Base-by-base conservation (phyloP, 176 grass and related monocot species). In the Themeda triandra region DNA sequence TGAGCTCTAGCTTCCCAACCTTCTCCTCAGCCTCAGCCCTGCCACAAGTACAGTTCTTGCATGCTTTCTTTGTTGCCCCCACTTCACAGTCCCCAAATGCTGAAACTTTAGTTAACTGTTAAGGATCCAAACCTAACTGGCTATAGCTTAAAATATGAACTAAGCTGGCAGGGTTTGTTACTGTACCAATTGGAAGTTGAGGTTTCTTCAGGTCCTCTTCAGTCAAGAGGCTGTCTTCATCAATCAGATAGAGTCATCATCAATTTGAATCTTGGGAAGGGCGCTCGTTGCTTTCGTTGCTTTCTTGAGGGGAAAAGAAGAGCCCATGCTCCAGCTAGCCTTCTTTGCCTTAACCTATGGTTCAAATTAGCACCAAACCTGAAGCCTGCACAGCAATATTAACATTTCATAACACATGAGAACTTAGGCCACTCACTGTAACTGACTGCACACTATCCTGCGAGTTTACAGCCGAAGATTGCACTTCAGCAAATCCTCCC, bases 201-300 rank as follows among this genome's bases (percentile, higher is more conserved):
- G 96, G 96, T 49, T 98, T 98, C 86, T 92, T 95, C 91, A 95
- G 75, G 66, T 98, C 96, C 9, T 98, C 96, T 49, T 98, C 93
- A 0, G 93, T 94, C 75, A 98, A 75, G 78, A 98, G 96, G 59
- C 89, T 94, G 32, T 98, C 96, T 91, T 98, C 91, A 30, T 98
- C 91, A 51, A 98, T 98, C 39, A 98, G 81, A 36, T 97, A 39
- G 92, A 71, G 21, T 95, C 96, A 24, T 94, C 91, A 28, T 82
- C 82, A 62, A 95, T 81, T 67, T 92, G 80, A 87, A 98, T 94
- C 82, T 95, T 94, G 1, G 91, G 96, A 85, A 98, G 85, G 63
- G 78, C 74, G 35, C 84, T 95, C 14, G 70, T 67, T 4, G 37
- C 4, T 56, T 92, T 94, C 12, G 75, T 68, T 4, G 39, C 4